These are phyloP conservation scores for Yamadazyma buinensis DNA, from an alignment of 1,139 yeast species.

Conservation along the genomic window DNA sequence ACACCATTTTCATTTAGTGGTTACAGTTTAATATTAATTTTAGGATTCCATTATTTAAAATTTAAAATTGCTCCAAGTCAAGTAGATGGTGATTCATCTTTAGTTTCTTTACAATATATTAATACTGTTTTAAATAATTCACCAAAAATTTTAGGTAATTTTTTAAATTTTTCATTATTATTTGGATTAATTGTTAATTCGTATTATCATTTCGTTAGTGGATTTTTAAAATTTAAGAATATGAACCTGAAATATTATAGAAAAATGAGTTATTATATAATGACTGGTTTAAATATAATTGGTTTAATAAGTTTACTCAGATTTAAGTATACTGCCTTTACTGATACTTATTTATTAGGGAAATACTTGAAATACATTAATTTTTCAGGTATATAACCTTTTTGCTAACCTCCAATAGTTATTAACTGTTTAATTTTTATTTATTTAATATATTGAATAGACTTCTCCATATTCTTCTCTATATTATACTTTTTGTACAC, in stretches of 20 bases:
- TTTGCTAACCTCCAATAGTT: neutral
- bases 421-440: neutral
- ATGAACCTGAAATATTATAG: conserved; percentile 29
- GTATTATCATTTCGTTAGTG: conserved; percentile 36
- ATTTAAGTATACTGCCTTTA: conserved; percentile 15
- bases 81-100: conserved; percentile 64
- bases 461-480: no score
- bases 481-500: no score
- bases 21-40: conserved; percentile 44
- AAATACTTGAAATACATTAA: conserved; percentile 11
- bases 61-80: conserved; percentile 47
- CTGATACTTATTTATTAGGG: conserved; percentile 10
- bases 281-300: conserved; percentile 21
- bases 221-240: conserved; percentile 27
- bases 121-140: conserved; percentile 36
- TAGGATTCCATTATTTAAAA: conserved; percentile 45
- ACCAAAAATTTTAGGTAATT: conserved; percentile 15
- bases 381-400: conserved; percentile 8
- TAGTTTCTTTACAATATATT: conserved; percentile 52
- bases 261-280: conserved; percentile 30
- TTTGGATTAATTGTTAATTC: conserved; percentile 21
- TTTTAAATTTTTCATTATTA: conserved; percentile 19
- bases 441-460: neutral
- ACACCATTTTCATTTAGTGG: conserved; percentile 62
- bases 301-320: conserved; percentile 25